Evolutionary conservation across 108 stramenopile species (phyloP).

Genomic region (Nitzschia sp.): DNA sequence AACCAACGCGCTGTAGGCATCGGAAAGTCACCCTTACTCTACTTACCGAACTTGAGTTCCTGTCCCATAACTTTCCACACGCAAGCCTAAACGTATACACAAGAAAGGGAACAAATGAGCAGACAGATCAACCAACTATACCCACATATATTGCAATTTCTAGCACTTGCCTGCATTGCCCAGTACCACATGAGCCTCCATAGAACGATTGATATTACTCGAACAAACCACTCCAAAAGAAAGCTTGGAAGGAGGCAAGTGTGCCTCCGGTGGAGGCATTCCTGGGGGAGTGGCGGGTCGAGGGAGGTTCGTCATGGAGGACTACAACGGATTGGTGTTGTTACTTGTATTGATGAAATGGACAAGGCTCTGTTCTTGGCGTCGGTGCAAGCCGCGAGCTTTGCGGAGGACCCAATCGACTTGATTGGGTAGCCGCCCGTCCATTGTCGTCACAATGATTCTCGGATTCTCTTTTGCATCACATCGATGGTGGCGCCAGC

Average conservation of each 20-base stretch:
- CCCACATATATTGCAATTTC: neutral
- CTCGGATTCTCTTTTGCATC: no score
- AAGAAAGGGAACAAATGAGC: neutral
- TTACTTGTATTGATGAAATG: no score
- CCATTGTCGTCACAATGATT: no score
- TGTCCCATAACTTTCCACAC: slow-evolving; percentile 85
- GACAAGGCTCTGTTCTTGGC: no score
- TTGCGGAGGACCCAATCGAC: no score
- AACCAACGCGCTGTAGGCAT: no score
- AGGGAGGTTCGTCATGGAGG: slow-evolving; percentile 37
- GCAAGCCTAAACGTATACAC: slow-evolving; percentile 48
- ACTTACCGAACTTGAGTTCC: slow-evolving; percentile 84
- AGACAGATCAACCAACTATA: neutral
- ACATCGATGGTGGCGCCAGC: no score
- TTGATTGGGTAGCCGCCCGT: no score
- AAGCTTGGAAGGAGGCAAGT: slow-evolving; percentile 54
- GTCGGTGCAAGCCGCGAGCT: no score
- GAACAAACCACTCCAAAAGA: slow-evolving; percentile 88
- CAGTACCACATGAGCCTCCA: slow-evolving; percentile 88
- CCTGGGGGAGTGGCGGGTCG: slow-evolving; percentile 83
- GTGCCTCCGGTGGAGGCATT: slow-evolving; percentile 59
- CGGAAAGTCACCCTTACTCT: neutral
- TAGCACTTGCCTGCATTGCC: slow-evolving; percentile 71
- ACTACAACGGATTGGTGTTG: no score
- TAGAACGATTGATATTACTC: slow-evolving; percentile 90